These are phyloP conservation scores for Zelonia costaricensis DNA, from an alignment of 208 protist genomes.

Conservation along the genomic window DNA sequence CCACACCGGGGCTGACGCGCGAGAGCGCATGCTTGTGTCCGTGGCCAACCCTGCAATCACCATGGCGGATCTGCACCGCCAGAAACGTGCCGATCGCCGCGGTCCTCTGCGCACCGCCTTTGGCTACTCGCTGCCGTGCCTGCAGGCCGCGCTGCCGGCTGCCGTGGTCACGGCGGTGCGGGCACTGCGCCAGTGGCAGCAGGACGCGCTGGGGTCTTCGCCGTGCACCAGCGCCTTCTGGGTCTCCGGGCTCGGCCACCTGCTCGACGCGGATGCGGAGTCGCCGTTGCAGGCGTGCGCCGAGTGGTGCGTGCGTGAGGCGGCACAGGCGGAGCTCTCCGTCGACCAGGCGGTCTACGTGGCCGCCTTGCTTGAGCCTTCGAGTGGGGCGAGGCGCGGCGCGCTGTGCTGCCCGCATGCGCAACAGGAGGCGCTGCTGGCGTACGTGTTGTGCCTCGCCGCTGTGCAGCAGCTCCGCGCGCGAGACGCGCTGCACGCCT, in stretches of 20 bases:
- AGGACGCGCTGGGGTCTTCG: conserved; percentile 3
- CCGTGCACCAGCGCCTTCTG: conserved; percentile 53
- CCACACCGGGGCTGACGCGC: background rate
- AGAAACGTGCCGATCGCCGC: conserved; percentile 31
- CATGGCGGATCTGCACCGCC: conserved; percentile 29
- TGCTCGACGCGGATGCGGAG: background rate
- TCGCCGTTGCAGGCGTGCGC: conserved; percentile 1
- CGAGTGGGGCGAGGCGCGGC: too few relatives aligned
- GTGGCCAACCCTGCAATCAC: conserved; percentile 45
- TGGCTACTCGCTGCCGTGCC: conserved; percentile 53
- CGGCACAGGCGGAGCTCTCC: background rate
- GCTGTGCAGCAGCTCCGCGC: too few relatives aligned
- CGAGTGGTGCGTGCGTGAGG: conserved; percentile 3
- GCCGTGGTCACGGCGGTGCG: conserved; percentile 36
- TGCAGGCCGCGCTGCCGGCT: conserved; percentile 47
- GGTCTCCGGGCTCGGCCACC: conserved; percentile 61
- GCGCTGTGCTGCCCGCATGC: too few relatives aligned
- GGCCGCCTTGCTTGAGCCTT: too few relatives aligned
- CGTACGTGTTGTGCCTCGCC: too few relatives aligned
- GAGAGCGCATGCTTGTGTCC: conserved; percentile 41
- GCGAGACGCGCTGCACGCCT: too few relatives aligned
- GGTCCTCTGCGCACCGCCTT: conserved; percentile 51
- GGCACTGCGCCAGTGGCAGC: conserved; percentile 43
- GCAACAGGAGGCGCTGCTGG: too few relatives aligned
- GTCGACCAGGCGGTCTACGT: too few relatives aligned